These are phyloP conservation scores for Pyricularia grisea DNA, from an alignment of 2,329 filamentous ascomycete species.

Conservation along the genomic window DNA sequence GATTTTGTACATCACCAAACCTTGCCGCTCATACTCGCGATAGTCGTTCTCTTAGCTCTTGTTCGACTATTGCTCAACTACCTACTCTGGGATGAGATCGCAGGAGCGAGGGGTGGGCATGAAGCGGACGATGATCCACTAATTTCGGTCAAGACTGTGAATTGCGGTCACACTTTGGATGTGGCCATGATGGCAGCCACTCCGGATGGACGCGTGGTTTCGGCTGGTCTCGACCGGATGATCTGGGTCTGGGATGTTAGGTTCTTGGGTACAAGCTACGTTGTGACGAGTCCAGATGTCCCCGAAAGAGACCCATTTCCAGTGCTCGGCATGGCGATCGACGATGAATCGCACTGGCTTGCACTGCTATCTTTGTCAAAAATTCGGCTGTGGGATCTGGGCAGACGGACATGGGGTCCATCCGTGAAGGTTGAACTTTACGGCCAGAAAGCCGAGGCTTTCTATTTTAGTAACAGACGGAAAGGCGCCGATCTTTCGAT, in stretches of 20 bases:
- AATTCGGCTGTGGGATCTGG: conserved; percentile 55
- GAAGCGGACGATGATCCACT: conserved; percentile 37
- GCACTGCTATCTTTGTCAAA: conserved; percentile 52
- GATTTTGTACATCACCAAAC: conserved; percentile 58
- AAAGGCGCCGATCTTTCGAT: conserved; percentile 33
- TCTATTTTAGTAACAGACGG: conserved; percentile 48
- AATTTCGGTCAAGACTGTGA: conserved; percentile 51
- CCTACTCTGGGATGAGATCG: conserved; percentile 56
- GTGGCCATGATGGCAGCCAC: conserved; percentile 56
- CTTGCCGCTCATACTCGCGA: conserved; percentile 49
- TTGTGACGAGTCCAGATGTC: conserved; percentile 27
- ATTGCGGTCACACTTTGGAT: conserved; percentile 58
- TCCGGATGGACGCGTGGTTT: conserved; percentile 54
- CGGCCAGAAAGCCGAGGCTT: conserved; percentile 49
- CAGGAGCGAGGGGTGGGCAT: conserved; percentile 17
- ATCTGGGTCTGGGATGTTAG: conserved; percentile 58
- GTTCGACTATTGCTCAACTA: conserved; percentile 67
- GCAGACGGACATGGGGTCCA: conserved; percentile 45
- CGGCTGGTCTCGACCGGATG: conserved; percentile 59
- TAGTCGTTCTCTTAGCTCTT: conserved; percentile 53
- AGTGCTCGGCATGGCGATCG: conserved; percentile 53
- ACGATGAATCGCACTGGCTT: conserved; percentile 54
- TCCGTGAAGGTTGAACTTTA: conserved; percentile 43
- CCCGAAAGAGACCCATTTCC: conserved; percentile 39
- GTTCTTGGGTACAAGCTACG: conserved; percentile 24